Conservation (phyloP, 2,329 filamentous ascomycete species). For the Leptographium procerum region DNA sequence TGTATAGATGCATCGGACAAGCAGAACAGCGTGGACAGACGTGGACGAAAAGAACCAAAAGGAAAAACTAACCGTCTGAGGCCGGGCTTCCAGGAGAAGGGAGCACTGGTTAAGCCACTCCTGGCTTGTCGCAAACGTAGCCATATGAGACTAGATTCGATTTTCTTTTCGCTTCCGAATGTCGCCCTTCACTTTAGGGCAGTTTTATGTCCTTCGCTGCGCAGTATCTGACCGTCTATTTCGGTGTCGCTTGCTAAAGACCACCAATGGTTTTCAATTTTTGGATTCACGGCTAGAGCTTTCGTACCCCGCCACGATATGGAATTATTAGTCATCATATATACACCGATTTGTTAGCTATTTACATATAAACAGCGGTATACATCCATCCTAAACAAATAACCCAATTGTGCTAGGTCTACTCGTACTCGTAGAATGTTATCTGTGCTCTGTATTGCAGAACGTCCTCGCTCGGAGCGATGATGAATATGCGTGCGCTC, state of each 20-base stretch:
- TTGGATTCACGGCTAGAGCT: not conserved
- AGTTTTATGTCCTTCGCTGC: not conserved
- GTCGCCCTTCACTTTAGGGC: not conserved
- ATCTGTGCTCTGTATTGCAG: not conserved
- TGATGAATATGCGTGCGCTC: not conserved
- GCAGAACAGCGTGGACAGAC: not conserved
- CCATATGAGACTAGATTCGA: conserved; percentile 45
- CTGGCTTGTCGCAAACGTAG: conserved; percentile 68
- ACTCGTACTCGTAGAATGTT: too few relatives aligned
- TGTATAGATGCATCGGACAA: not conserved
- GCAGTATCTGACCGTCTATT: not conserved
- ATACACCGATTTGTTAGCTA: not conserved
- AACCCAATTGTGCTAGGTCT: not conserved
- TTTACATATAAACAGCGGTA: not conserved
- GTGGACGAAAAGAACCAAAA: not conserved
- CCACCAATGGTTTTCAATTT: not conserved
- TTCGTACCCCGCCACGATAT: not conserved
- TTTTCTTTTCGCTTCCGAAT: not conserved
- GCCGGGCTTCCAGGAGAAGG: conserved; percentile 75
- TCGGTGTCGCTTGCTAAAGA: too few relatives aligned
- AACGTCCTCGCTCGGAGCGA: not conserved
- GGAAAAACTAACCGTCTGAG: conserved; percentile 55
- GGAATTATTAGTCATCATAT: not conserved
- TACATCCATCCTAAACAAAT: not conserved
- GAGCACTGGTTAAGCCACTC: conserved; percentile 86